A percentile compares a stretch with the other conserved stretches of the same genome.
phyloP scores from a whole-genome alignment of 352 stramenopile species.

The Peronospora destructor region DNA sequence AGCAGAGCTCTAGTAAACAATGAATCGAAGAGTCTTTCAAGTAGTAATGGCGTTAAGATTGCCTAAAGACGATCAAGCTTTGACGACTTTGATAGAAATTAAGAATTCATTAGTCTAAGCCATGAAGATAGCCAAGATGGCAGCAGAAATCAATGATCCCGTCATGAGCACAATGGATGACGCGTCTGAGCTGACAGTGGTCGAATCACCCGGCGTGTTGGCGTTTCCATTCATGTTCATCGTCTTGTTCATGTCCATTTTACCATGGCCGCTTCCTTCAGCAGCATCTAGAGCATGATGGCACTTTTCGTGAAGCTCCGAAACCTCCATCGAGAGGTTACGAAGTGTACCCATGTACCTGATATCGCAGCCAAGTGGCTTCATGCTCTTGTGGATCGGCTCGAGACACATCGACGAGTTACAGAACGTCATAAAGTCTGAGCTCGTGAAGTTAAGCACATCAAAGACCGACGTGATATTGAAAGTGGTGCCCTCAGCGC shows the following conservation, averaged over 20 bases:
- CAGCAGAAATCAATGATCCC: constrained; percentile 8
- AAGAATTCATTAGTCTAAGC: constrained; percentile 5
- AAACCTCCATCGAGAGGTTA: constrained; percentile 38
- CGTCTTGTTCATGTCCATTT: neutral
- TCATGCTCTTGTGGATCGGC: constrained; percentile 48
- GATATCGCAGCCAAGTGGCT: constrained; percentile 37
- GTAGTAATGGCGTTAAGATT: no score
- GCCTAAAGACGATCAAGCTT: no score
- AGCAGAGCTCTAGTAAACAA: no score
- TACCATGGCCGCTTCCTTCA: neutral
- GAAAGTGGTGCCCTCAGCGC: constrained; percentile 41
- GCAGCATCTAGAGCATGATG: constrained; percentile 28
- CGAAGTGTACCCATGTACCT: constrained; percentile 33
- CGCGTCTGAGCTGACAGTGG: neutral
- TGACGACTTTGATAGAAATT: no score
- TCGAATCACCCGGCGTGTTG: neutral
- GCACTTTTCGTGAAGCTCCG: constrained; percentile 42
- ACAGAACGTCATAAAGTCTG: constrained; percentile 51
- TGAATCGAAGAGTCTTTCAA: no score
- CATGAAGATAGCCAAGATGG: constrained; percentile 14
- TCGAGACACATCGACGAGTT: constrained; percentile 46
- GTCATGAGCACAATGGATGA: constrained; percentile 11
- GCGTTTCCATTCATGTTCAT: constrained; percentile 24
- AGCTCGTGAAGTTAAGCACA: constrained; percentile 35
- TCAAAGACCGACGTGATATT: constrained; percentile 43